Evolutionary conservation across 2,329 filamentous ascomycete genomes (phyloP).

Genomic region (Verticillium zaregamsianum): DNA sequence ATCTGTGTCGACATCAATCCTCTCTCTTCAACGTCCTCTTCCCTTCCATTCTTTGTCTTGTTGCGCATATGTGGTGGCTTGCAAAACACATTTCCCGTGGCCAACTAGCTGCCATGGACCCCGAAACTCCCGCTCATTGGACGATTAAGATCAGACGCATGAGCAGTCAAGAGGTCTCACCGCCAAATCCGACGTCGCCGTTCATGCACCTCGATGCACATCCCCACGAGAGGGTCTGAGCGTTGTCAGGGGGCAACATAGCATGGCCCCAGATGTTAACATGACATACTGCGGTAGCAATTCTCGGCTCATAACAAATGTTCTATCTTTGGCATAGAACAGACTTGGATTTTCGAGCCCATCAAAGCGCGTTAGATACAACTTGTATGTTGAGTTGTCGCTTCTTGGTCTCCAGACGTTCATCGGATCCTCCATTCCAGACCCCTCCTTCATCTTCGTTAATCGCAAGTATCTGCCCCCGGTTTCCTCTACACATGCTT

Average conservation of each 20-base stretch:
- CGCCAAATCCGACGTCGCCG: neutral
- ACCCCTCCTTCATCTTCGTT: too few species aligned
- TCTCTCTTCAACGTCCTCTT: neutral
- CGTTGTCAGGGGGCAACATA: neutral
- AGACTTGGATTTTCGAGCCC: too few species aligned
- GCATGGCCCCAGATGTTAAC: neutral
- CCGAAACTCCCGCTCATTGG: neutral
- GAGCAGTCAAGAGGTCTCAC: neutral
- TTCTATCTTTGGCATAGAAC: too few species aligned
- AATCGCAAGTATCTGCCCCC: too few species aligned
- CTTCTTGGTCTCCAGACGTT: too few species aligned
- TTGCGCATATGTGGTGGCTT: neutral
- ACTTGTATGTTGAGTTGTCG: too few species aligned
- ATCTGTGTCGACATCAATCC: neutral
- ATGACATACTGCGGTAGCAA: too few species aligned
- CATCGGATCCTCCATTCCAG: too few species aligned
- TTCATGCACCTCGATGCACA: neutral
- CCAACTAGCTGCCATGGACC: neutral
- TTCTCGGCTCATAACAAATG: too few species aligned
- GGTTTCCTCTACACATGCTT: too few species aligned
- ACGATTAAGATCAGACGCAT: neutral
- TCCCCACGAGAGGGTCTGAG: neutral
- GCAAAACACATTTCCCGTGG: neutral
- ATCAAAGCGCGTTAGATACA: too few species aligned
- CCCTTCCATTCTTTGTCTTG: neutral